These are phyloP conservation scores for Alternaria brassicae DNA, from an alignment of 2,329 filamentous ascomycete genomes.

Conservation along the genomic window DNA sequence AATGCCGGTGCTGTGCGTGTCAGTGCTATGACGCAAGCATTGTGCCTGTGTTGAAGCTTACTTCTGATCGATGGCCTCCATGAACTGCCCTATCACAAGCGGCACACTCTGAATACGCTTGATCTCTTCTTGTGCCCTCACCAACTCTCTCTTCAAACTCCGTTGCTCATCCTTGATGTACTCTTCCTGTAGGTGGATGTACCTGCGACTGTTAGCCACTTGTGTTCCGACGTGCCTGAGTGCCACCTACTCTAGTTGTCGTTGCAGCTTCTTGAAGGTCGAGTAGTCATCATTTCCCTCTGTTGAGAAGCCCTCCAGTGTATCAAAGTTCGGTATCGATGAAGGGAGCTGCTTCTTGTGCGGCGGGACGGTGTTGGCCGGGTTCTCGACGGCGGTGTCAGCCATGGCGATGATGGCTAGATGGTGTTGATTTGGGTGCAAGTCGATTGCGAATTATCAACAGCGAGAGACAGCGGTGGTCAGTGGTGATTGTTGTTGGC, in stretches of 20 bases:
- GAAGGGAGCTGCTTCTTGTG: conserved; percentile 81
- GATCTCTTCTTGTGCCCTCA: conserved; percentile 98
- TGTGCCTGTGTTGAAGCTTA: conserved; percentile 54
- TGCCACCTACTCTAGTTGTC: conserved; percentile 82
- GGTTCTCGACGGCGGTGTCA: conserved; percentile 84
- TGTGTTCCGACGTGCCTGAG: conserved; percentile 2
- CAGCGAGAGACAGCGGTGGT: conserved; percentile 4
- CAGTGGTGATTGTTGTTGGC: conserved; percentile 5
- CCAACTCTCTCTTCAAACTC: conserved; percentile 95
- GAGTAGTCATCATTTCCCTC: conserved; percentile 93
- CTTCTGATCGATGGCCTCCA: conserved; percentile 99
- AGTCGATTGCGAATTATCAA: conserved; percentile 1
- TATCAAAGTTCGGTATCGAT: conserved; percentile 87
- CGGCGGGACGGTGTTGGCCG: conserved; percentile 73
- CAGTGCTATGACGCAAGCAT: conserved; percentile 18
- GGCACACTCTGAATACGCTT: conserved; percentile 99
- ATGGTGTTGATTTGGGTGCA: conserved; percentile 6
- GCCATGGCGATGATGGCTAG: conserved; percentile 66
- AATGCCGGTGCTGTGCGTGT: conserved; percentile 79
- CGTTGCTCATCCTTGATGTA: conserved; percentile 99
- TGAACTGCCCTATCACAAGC: conserved; percentile 97
- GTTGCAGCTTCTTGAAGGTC: conserved; percentile 92
- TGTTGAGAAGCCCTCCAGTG: conserved; percentile 80
- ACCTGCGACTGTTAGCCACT: conserved; percentile 59
- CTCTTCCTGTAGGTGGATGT: conserved; percentile 97